These are phyloP conservation scores for Lojkania enalia DNA, from an alignment of 2,329 filamentous ascomycete genomes.

Conservation along the genomic window DNA sequence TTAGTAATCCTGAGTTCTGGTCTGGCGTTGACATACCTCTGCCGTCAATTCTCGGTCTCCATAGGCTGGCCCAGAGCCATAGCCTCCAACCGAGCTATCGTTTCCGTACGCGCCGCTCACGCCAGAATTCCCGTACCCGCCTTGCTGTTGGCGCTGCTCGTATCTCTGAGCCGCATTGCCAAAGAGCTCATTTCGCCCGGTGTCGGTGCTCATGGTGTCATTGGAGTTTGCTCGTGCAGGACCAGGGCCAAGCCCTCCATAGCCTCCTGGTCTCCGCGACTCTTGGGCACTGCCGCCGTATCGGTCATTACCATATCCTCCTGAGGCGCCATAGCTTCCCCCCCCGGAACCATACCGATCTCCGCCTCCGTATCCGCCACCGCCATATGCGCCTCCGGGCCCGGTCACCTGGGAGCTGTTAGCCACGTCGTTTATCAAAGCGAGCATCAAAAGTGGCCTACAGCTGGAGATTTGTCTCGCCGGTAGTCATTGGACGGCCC, in stretches of 20 bases:
- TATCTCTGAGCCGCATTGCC: constrained; percentile 58
- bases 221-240: constrained; percentile 47
- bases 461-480: constrained; percentile 50
- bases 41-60: constrained; percentile 76
- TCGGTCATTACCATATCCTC: constrained; percentile 52
- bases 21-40: too few relatives aligned
- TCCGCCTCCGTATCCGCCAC: constrained; percentile 46
- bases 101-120: constrained; percentile 22
- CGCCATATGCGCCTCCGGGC: constrained; percentile 48
- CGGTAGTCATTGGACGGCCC: constrained; percentile 34
- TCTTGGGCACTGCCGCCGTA: constrained; percentile 49
- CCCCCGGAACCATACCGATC: constrained; percentile 30
- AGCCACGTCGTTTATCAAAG: too few relatives aligned
- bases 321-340: constrained; percentile 33
- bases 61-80: constrained; percentile 50
- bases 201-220: constrained; percentile 55
- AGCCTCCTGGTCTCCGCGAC: constrained; percentile 42
- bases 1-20: too few relatives aligned
- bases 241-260: constrained; percentile 41
- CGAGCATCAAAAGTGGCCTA: too few relatives aligned
- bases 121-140: constrained; percentile 27
- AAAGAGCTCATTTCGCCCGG: constrained; percentile 67
- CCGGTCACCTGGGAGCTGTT: too few relatives aligned
- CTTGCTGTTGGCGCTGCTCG: constrained; percentile 48
- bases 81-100: constrained; percentile 36